Base-by-base conservation (phyloP, 2,329 filamentous ascomycete genomes). In the Aureobasidium sp. region DNA sequence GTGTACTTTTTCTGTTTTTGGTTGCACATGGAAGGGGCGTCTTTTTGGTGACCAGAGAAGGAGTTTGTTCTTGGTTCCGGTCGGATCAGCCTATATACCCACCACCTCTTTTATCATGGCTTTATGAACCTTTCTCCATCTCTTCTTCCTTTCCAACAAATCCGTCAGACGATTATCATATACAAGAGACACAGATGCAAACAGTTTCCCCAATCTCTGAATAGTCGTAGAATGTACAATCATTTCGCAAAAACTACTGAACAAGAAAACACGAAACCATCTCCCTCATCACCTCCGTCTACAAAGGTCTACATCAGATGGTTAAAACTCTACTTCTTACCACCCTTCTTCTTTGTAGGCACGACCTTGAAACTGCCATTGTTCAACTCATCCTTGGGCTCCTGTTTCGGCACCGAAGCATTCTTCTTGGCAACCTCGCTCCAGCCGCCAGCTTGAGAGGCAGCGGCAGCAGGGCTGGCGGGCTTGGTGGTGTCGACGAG, bases 371-470 rank as follows among this genome's bases (percentile, higher is more conserved):
- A 97, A 54, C 84, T 84, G 11, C 87, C 82, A 27, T 80, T 83
- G 47, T 75, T 72, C 52, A 74, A 72, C 53, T 75, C 70, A 70
- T 77, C 76, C 54, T 73, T 77, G 64, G 76, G 64, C 71, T 71
- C 68, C 72, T 68, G 45, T 33, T 64, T 66, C 1, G 69, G 70
- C 6, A 37, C 22, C 24, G 50, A 37, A 54, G 77, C 78, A 27
- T 60, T 60, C 81, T 97, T 97, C 86, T 97, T 97, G 1, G 94
- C 94, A 58, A 99, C 94, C 77, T 97, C 94, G 68, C 83, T 96
- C 94, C 94, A 99, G 22, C 93, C 93, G 61, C 89, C 86, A 67
- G 76, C 74, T 15, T 70, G 74, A 66, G 73, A 78, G 64, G 69
- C 74, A 58, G 70, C 81, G 71, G 65, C 76, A 37, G 45, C 81